Percentiles rank a stretch among this genome's conserved stretches.
Conservation (phyloP, 75 land plant species). For the Adiantum capillusveneris region DNA sequence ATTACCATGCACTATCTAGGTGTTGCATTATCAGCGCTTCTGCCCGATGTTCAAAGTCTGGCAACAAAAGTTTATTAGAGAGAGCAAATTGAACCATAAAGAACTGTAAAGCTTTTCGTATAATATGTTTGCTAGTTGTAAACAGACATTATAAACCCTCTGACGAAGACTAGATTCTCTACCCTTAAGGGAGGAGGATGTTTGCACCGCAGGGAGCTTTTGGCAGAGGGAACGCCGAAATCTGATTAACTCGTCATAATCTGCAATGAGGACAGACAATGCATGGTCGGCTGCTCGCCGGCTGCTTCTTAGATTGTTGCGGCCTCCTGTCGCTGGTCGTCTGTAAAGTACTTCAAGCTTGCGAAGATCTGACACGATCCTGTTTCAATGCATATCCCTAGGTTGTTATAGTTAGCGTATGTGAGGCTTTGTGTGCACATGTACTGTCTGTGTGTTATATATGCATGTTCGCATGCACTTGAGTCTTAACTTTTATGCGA, state of each 20-base stretch:
- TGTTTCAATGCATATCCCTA: background rate
- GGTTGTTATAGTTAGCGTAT: too few species aligned
- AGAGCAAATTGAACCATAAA: too few species aligned
- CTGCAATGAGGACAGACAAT: background rate
- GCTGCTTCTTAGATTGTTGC: background rate
- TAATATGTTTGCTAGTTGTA: too few species aligned
- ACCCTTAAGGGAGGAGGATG: too few species aligned
- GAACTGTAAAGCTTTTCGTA: too few species aligned
- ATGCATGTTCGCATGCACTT: too few species aligned
- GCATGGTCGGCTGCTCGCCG: background rate
- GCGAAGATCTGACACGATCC: conserved; percentile 1
- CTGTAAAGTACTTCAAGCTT: background rate
- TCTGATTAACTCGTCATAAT: background rate
- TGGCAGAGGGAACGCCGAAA: background rate
- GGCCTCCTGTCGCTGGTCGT: background rate
- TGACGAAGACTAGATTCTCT: too few species aligned
- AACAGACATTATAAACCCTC: too few species aligned
- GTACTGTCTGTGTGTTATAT: too few species aligned
- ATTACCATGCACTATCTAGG: background rate
- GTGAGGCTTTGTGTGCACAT: too few species aligned
- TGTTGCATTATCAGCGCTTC: conserved; percentile 2
- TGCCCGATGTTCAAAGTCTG: background rate
- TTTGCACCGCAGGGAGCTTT: background rate
- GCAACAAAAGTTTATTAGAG: too few species aligned
- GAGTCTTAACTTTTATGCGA: too few species aligned